These are phyloP conservation scores for Sugiyamaella smithiae DNA, from an alignment of 805 yeast genomes.

Conservation along the genomic window DNA sequence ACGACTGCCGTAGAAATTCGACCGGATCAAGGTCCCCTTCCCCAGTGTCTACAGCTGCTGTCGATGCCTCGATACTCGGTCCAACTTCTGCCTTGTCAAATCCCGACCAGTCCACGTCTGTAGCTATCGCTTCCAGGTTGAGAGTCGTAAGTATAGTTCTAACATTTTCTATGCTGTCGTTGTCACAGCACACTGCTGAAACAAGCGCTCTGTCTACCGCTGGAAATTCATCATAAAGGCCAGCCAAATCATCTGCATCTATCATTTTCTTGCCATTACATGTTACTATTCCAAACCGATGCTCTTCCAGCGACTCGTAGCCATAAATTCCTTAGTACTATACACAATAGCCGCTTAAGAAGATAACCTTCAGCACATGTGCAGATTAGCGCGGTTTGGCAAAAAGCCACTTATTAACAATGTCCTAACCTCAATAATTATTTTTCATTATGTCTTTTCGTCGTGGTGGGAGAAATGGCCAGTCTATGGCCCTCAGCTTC, in stretches of 20 bases:
- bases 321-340: too few species aligned
- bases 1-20: conserved; percentile 20
- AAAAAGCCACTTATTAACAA: too few species aligned
- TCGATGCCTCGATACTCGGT: not conserved
- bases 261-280: too few species aligned
- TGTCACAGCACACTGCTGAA: conserved; percentile 4
- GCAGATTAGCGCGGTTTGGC: too few species aligned
- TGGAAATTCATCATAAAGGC: conserved; percentile 3
- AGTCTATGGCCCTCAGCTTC: conserved; percentile 14
- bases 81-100: conserved; percentile 1
- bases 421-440: conserved; percentile 3
- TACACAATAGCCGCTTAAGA: too few species aligned
- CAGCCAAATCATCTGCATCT: not conserved
- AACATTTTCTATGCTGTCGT: not conserved
- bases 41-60: conserved; percentile 4
- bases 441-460: conserved; percentile 21
- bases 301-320: too few species aligned
- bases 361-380: too few species aligned
- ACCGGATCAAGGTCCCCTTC: conserved; percentile 8
- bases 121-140: conserved; percentile 7
- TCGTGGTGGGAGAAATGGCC: conserved; percentile 27
- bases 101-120: conserved; percentile 8
- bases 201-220: conserved; percentile 6
- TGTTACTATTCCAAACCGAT: too few species aligned
- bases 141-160: not conserved